Base-by-base conservation (phyloP, 1,284 basidiomycete species). In the Filobasidium uniguttulatum region DNA sequence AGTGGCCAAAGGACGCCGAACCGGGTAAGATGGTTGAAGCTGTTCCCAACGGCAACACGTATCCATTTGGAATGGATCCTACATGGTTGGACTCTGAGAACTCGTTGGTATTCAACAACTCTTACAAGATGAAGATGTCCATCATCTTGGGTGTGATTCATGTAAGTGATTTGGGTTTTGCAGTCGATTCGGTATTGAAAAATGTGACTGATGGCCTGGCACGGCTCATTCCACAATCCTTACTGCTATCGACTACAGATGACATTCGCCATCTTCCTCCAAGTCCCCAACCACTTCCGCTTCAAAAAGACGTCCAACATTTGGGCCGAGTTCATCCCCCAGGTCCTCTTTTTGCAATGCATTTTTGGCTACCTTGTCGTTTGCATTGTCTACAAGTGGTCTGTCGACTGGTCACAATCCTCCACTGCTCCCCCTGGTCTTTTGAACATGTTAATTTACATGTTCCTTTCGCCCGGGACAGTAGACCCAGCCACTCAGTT, bases 111-210 rank as follows among this genome's bases (percentile, higher is more conserved):
- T 98, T 98, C 69, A 86, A 85, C 56, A 98, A 98, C 71, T 97
- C 91, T 50, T 91, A 94, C 76, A 99, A 98, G 81, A 99, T 99
- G 94, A 98, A 99, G 75, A 91, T 98, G 89, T 88, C 89, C 15
- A 84, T 99, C 64, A 81, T 98, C 49, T 73, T 98, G 52, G 94
- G 94, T 70, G 93, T 98, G 57, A 84, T 87, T 58, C 94, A 98
- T 69, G 89, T 93, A 70, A 55, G 84, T n/a, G n/a, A n/a, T n/a
- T 74, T 23, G 41, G 54, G 45, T 44, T 17, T 40, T 9, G 15
- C 9, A 26, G 40, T 19, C 8, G 14, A 10, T 55, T 29, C 37
- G 37, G 46, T n/a, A n/a, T 22, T 45, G 36, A 20, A 14, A 15
- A 28, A 53, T 48, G 37, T 48, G 40, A 50, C 33, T 53, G 36